Evolutionary conservation across 2,329 filamentous ascomycete genomes (phyloP).

Genomic region (Neofusicoccum cordaticola): DNA sequence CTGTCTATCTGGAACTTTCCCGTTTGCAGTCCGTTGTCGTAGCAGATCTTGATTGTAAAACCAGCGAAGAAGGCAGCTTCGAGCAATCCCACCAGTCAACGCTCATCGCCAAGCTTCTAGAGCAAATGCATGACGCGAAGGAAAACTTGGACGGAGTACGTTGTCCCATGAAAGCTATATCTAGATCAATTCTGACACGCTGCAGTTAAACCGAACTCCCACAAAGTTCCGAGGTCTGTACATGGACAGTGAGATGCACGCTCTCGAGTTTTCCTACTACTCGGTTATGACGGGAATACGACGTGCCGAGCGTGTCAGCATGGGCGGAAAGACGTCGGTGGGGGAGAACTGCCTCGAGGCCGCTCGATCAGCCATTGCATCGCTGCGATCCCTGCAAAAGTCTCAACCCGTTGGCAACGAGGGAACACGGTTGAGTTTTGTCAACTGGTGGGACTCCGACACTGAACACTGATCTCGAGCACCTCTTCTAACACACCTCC

Average conservation of each 20-base stretch:
- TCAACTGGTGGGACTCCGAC: neutral
- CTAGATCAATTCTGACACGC: slow-evolving; percentile 19
- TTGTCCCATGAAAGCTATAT: slow-evolving; percentile 18
- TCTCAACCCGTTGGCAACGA: slow-evolving; percentile 16
- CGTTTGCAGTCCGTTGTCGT: slow-evolving; percentile 29
- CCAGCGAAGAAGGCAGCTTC: slow-evolving; percentile 18
- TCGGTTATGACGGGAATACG: slow-evolving; percentile 31
- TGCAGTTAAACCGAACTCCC: slow-evolving; percentile 19
- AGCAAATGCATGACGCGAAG: neutral
- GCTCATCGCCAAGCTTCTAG: neutral
- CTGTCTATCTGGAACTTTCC: slow-evolving; percentile 27
- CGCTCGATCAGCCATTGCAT: slow-evolving; percentile 30
- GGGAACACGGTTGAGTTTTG: neutral
- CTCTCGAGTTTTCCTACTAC: slow-evolving; percentile 32
- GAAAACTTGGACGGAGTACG: neutral
- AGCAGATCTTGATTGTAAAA: neutral
- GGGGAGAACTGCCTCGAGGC: slow-evolving; percentile 30
- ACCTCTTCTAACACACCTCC: too few species aligned
- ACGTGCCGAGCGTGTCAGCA: slow-evolving; percentile 27
- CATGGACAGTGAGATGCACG: slow-evolving; percentile 26
- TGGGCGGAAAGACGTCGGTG: slow-evolving; percentile 26
- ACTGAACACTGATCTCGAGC: too few species aligned
- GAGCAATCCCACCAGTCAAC: slow-evolving; percentile 21
- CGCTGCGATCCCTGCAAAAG: slow-evolving; percentile 26
- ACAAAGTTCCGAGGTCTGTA: neutral